Evolutionary conservation across 345 rosid species (phyloP).

Genomic region (Toxicodendron radicans): DNA sequence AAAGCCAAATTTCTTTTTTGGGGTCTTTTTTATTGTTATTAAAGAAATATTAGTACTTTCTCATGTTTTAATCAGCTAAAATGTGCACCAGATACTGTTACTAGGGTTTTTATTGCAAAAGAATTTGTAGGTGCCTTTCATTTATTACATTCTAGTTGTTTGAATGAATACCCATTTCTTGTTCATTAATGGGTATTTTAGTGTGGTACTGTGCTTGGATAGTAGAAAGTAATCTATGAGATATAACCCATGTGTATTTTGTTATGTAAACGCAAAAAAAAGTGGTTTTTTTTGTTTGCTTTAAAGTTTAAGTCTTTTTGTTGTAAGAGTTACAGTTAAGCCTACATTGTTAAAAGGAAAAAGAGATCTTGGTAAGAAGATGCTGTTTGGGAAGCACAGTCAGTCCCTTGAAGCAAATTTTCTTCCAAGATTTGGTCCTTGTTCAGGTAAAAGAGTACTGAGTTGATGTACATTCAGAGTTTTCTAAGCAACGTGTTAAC

Average conservation of each 20-base stretch:
- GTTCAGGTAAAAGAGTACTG: conserved; percentile 23
- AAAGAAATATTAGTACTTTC: conserved; percentile 31
- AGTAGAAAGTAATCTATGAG: conserved; percentile 5
- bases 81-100: conserved; percentile 8
- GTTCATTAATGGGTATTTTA: conserved; percentile 5
- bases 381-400: conserved; percentile 35
- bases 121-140: conserved; percentile 34
- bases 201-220: conserved; percentile 3
- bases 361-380: conserved; percentile 41
- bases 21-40: conserved; percentile 37
- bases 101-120: conserved; percentile 21
- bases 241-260: conserved; percentile 4
- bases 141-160: conserved; percentile 24
- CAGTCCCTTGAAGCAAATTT: conserved; percentile 15
- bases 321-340: conserved; percentile 24
- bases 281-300: conserved; percentile 24
- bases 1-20: conserved; percentile 18
- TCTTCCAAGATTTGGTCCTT: conserved; percentile 19
- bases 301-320: conserved; percentile 36
- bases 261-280: conserved; percentile 19
- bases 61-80: conserved; percentile 25
- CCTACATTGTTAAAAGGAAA: conserved; percentile 43
- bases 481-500: conserved; percentile 1
- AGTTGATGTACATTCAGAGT: conserved; percentile 16
- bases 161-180: conserved; percentile 22